phyloP scores from a whole-genome alignment of 257 asterid genomes.

The Cinchona pubescens region DNA sequence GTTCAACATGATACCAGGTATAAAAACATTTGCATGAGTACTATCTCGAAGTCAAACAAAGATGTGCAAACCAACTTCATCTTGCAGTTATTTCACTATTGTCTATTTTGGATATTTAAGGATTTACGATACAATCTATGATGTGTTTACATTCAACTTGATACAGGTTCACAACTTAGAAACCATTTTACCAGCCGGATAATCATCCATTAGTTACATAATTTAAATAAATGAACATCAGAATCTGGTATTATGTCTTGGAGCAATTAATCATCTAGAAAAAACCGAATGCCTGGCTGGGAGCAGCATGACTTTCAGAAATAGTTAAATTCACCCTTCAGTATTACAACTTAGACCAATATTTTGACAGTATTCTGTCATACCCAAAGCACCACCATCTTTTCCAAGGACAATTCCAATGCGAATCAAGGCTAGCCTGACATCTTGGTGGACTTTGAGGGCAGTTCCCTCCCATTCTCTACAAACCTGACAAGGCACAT shows the following conservation, averaged over 20 bases:
- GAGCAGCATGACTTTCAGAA: neutral
- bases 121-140: neutral
- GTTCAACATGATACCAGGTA: neutral
- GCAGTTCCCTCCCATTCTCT: conserved; percentile 97
- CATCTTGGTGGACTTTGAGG: conserved; percentile 60
- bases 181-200: neutral
- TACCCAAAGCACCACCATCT: conserved; percentile 98
- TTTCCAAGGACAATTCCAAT: conserved; percentile 91
- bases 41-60: neutral
- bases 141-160: neutral
- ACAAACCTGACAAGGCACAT: conserved; percentile 62
- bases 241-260: neutral
- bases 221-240: neutral
- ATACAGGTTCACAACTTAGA: too few relatives aligned
- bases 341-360: neutral
- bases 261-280: neutral
- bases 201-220: neutral
- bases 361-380: neutral
- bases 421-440: conserved; percentile 71
- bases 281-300: neutral
- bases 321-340: neutral
- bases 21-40: neutral
- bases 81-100: neutral
- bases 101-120: neutral
- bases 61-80: neutral